Evolutionary conservation across 352 stramenopile species (phyloP).

Genomic region (Aphanomyces cochlioides): DNA sequence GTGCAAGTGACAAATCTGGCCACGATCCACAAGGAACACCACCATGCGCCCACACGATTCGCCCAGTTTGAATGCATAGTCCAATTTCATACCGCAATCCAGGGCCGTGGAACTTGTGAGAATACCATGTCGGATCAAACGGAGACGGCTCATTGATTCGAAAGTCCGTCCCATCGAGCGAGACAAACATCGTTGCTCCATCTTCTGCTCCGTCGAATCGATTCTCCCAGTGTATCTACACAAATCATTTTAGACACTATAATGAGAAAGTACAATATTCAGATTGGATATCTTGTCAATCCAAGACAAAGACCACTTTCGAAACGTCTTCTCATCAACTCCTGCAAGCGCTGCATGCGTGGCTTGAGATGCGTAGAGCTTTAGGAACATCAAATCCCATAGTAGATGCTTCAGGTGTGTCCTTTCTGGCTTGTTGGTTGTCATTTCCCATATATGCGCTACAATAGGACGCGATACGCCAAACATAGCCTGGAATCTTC

Average conservation of each 20-base stretch:
- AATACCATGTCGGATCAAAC: neutral
- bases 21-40: neutral
- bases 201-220: neutral
- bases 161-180: neutral
- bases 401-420: neutral
- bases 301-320: neutral
- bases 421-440: too few species aligned
- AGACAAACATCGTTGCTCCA: slow-evolving; percentile 1
- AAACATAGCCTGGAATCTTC: too few species aligned
- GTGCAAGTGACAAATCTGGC: neutral
- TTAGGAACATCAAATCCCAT: slow-evolving; percentile 3
- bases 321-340: neutral
- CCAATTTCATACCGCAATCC: neutral
- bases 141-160: neutral
- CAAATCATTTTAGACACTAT: neutral
- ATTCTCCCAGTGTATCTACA: neutral
- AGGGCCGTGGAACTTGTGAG: neutral
- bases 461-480: too few species aligned
- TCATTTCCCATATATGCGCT: too few species aligned
- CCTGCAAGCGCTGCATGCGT: neutral
- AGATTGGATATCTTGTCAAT: neutral
- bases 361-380: neutral
- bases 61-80: neutral
- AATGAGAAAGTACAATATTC: neutral
- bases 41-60: neutral